These are phyloP conservation scores for Fusarium subtropicale DNA, from an alignment of 2,329 filamentous ascomycete genomes.

Conservation along the genomic window DNA sequence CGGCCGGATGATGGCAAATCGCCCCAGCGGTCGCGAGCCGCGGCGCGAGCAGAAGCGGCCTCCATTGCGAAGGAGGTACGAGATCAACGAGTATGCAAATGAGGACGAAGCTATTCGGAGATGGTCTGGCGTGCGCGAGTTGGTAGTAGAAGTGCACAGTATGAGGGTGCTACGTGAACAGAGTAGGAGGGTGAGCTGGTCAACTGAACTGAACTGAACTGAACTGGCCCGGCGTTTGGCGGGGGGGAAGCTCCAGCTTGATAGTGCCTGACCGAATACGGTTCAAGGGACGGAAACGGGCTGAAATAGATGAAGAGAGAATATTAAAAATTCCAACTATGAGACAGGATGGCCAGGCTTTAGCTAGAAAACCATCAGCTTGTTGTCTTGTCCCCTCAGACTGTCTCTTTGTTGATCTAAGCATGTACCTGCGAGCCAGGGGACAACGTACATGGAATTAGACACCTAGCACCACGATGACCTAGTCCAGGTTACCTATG, in stretches of 20 bases:
- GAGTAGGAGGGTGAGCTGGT: slow-evolving; percentile 36
- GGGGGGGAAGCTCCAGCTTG: slow-evolving; percentile 24
- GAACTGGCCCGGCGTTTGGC: slow-evolving; percentile 8
- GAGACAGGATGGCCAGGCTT: not conserved
- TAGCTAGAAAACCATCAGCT: not conserved
- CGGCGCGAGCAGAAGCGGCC: slow-evolving; percentile 94
- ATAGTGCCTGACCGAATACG: slow-evolving; percentile 23
- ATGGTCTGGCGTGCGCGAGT: slow-evolving; percentile 19
- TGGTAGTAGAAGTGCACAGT: slow-evolving; percentile 2
- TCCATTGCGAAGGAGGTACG: slow-evolving; percentile 70
- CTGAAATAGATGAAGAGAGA: slow-evolving; percentile 3
- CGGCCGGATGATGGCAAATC: slow-evolving; percentile 75
- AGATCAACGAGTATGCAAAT: not conserved
- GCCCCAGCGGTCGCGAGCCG: slow-evolving; percentile 92
- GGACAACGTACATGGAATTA: slow-evolving; percentile 8
- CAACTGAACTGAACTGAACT: slow-evolving; percentile 1
- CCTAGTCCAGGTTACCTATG: not conserved
- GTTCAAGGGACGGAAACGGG: slow-evolving; percentile 26
- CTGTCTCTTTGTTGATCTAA: not conserved
- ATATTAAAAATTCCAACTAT: not conserved
- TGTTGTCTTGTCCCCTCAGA: not conserved
- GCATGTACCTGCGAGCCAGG: not conserved
- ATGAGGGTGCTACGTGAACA: slow-evolving; percentile 10
- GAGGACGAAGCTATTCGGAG: slow-evolving; percentile 6
- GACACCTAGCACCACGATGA: slow-evolving; percentile 17